Base-by-base conservation (phyloP, 2,329 filamentous ascomycete genomes). In the Botrytis paeoniae region DNA sequence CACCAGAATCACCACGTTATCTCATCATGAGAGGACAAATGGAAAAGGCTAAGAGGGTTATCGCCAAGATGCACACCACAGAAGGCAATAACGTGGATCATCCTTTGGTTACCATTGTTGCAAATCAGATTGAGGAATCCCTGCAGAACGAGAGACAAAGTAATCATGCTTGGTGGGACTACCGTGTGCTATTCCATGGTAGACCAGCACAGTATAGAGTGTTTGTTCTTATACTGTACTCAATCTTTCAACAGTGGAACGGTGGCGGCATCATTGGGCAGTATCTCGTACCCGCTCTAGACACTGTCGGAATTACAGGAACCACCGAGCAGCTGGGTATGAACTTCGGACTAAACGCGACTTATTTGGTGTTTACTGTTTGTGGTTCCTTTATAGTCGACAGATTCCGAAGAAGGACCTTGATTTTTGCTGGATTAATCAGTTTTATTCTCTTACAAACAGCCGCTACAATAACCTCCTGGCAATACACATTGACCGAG, bases 1-100 rank as follows among this genome's bases (percentile, higher is more conserved):
- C 71, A 25, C 73, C 81, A 76, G 69, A 83, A 75, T 82, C 80
- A 8, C 82, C 82, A 25, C 78, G 82, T 74, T 83, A 81, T 79
- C 77, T 83, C 20, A 78, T 82, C 62, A 78, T 79, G 69, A 79
- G 78, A 41, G 82, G 80, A 66, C 76, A 78, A 14, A 78, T 78
- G 63, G 80, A 80, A 61, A 77, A 83, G 66, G 82, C 82, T n/a
- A 76, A 79, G 62, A 73, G 76, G 35, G 80, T 83, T 32, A 77
- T 89, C 18, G 82, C 83, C 22, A 84, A 83, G 60, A 85, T 82
- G 75, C 85, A 86, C 70, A 85, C 84, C 12, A 82, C 86, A 10
- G 75, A 78, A 75, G 81, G 86, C 71, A 59, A 75, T 29, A 77
- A 78, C 22, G 62, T 69, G n/a, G 32, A 70, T 39, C 69, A 70